Evolutionary conservation across 1,284 basidiomycete species (phyloP).

Genomic region (Flammula alnicola): DNA sequence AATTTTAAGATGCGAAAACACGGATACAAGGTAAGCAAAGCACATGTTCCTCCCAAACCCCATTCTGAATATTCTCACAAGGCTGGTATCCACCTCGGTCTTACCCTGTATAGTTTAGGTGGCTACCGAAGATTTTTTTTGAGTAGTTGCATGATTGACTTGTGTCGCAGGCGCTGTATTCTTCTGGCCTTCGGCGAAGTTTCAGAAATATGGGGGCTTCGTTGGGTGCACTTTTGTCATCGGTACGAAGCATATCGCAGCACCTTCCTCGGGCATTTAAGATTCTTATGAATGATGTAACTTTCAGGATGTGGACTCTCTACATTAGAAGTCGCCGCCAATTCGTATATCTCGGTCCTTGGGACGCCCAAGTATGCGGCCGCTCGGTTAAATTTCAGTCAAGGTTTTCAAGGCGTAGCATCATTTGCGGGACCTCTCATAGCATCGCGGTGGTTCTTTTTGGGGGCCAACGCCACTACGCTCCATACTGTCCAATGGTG

Average conservation of each 20-base stretch:
- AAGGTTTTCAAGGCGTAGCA: constrained; percentile 83
- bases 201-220: constrained; percentile 71
- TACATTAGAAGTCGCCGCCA: constrained; percentile 75
- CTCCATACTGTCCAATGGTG: constrained; percentile 79
- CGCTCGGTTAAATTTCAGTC: constrained; percentile 80
- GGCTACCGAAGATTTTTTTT: constrained; percentile 13
- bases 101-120: constrained; percentile 73
- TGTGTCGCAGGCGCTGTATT: constrained; percentile 61
- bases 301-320: constrained; percentile 69
- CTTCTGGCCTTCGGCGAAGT: constrained; percentile 83
- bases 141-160: not conserved
- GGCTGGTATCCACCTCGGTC: constrained; percentile 66
- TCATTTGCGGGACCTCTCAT: constrained; percentile 83
- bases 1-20: constrained; percentile 53
- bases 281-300: not conserved
- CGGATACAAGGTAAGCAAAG: constrained; percentile 60
- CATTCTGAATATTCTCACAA: constrained; percentile 11
- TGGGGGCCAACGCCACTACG: constrained; percentile 59
- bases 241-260: constrained; percentile 47
- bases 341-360: constrained; percentile 78
- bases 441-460: constrained; percentile 78
- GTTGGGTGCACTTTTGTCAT: constrained; percentile 75
- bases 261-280: no score
- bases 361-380: constrained; percentile 74
- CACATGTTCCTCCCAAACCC: not conserved